phyloP scores from a whole-genome alignment of 352 stramenopile genomes.

The Globisporangium apiculatum region DNA sequence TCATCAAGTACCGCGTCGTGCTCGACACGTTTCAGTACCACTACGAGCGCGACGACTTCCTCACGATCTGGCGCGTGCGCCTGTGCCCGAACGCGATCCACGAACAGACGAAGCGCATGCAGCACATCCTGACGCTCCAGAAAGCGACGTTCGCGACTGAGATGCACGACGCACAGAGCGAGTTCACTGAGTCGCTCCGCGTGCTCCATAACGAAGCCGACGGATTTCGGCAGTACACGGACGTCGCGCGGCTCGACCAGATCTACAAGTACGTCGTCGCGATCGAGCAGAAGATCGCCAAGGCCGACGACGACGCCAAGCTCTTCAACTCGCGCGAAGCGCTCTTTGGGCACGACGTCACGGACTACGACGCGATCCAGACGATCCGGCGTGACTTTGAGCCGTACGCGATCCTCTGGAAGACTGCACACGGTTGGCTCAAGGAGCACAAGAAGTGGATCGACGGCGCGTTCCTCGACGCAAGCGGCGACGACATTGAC shows the following conservation, averaged over 20 bases:
- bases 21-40: slow-evolving; percentile 81
- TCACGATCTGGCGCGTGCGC: slow-evolving; percentile 86
- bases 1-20: slow-evolving; percentile 73
- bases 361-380: slow-evolving; percentile 88
- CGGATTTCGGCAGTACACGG: slow-evolving; percentile 79
- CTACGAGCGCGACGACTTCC: slow-evolving; percentile 86
- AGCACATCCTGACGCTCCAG: slow-evolving; percentile 70
- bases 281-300: slow-evolving; percentile 84
- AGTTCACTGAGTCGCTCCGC: slow-evolving; percentile 83
- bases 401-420: slow-evolving; percentile 93
- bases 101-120: slow-evolving; percentile 81
- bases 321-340: slow-evolving; percentile 91
- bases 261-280: slow-evolving; percentile 84
- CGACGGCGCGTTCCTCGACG: slow-evolving; percentile 82
- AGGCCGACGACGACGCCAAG: slow-evolving; percentile 83
- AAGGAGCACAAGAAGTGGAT: slow-evolving; percentile 91
- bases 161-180: slow-evolving; percentile 91
- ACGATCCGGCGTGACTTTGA: slow-evolving; percentile 91
- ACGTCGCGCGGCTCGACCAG: slow-evolving; percentile 79
- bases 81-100: slow-evolving; percentile 85
- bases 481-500: slow-evolving; percentile 92
- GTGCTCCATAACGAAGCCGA: slow-evolving; percentile 87
- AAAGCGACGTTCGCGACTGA: slow-evolving; percentile 82
- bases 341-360: slow-evolving; percentile 84
- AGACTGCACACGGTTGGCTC: slow-evolving; percentile 88